These are phyloP conservation scores for Moringa oleifera DNA, from an alignment of 345 rosid genomes.

Conservation along the genomic window DNA sequence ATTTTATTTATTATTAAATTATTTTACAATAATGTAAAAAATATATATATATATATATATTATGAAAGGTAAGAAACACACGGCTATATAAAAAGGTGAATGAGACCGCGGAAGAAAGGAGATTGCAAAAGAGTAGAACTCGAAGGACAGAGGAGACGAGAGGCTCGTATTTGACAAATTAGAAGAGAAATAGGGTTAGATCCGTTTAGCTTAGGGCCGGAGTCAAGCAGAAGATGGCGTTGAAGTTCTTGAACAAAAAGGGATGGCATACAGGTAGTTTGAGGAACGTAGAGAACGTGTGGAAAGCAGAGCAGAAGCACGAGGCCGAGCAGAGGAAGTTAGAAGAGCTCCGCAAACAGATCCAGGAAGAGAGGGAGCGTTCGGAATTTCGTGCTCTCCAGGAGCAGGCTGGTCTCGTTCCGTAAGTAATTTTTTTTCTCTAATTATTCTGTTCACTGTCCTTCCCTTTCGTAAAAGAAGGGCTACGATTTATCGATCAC, in stretches of 20 bases:
- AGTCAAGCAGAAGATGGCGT: conserved; percentile 45
- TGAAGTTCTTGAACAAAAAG: conserved; percentile 98
- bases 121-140: too few species aligned
- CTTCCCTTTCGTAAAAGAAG: conserved; percentile 12
- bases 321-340: conserved; percentile 91
- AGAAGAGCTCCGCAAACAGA: conserved; percentile 94
- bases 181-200: too few species aligned
- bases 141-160: too few species aligned
- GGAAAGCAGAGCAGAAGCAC: conserved; percentile 99
- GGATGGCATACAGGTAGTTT: conserved; percentile 99
- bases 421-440: conserved; percentile 40
- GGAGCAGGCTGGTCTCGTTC: conserved; percentile 86
- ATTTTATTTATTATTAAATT: too few species aligned
- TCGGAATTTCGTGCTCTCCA: conserved; percentile 88
- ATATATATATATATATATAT: too few species aligned
- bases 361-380: conserved; percentile 84
- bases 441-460: background rate
- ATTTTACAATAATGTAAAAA: too few species aligned
- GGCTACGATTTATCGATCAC: conserved; percentile 12
- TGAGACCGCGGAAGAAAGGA: too few species aligned
- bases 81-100: too few species aligned
- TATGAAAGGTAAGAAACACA: too few species aligned
- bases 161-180: too few species aligned
- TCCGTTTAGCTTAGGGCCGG: too few species aligned
- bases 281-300: conserved; percentile 93